Evolutionary conservation across 202 grass and related monocot species (phyloP).

Genomic region (Sporobolus alterniflorus): DNA sequence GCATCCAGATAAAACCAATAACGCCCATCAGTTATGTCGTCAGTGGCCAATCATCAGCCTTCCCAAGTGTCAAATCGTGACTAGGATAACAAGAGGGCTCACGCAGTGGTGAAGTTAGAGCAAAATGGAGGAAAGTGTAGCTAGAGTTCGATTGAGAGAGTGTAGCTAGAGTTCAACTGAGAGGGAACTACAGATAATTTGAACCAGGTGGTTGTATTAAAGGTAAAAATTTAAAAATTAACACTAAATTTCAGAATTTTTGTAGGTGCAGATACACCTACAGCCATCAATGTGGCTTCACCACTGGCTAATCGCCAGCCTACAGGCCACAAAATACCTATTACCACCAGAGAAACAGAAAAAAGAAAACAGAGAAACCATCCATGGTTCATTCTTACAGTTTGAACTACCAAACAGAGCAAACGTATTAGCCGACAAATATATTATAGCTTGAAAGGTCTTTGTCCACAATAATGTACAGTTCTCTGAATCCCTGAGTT

Average conservation of each 20-base stretch:
- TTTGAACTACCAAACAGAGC: background rate
- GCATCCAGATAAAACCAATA: background rate
- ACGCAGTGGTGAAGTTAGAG: too few species aligned
- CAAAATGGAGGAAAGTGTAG: too few species aligned
- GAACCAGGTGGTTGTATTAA: too few species aligned
- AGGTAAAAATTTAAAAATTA: too few species aligned
- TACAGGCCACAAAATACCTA: background rate
- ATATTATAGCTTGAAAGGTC: conserved; percentile 14
- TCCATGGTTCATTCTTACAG: background rate
- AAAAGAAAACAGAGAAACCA: background rate
- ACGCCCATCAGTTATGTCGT: background rate
- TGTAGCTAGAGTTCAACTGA: too few species aligned
- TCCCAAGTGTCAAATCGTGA: background rate
- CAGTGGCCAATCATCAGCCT: background rate
- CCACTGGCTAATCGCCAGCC: background rate
- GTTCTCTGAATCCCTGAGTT: background rate
- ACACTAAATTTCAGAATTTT: too few species aligned
- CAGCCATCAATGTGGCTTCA: too few species aligned
- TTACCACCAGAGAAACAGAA: background rate
- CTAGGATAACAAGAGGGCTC: background rate
- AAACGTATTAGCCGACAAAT: background rate
- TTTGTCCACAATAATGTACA: conserved; percentile 42
- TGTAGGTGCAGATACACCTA: too few species aligned
- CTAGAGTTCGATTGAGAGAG: too few species aligned
- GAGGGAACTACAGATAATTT: too few species aligned